phyloP scores from a whole-genome alignment of 305 asterid genomes.

The Solanum hybrid region DNA sequence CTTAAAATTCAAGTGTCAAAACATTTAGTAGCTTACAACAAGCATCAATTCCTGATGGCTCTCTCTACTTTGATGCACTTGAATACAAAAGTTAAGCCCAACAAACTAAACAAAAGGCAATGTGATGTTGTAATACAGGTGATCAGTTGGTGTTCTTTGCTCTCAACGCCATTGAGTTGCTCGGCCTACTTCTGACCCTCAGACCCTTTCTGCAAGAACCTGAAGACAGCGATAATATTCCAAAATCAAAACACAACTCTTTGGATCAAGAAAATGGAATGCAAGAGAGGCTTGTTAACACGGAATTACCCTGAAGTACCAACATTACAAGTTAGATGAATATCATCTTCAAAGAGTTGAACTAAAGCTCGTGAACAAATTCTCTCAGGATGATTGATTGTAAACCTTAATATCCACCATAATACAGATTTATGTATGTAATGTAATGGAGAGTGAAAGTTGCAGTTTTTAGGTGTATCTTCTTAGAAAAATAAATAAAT shows the following conservation, averaged over 20 bases:
- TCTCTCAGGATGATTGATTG: not conserved
- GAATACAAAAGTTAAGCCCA: not conserved
- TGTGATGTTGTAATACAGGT: conserved; percentile 25
- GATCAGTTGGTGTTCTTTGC: conserved; percentile 12
- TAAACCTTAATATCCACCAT: not conserved
- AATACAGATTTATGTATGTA: not conserved
- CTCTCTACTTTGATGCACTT: not conserved
- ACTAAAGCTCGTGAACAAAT: not conserved
- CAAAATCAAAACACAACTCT: not conserved
- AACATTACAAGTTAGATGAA: not conserved
- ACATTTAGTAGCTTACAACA: not conserved
- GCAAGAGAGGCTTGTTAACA: not conserved
- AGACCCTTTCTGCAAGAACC: conserved; percentile 7
- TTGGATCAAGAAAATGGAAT: not conserved
- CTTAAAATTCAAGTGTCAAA: not conserved
- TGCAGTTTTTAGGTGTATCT: not conserved
- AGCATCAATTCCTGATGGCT: not conserved
- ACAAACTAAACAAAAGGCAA: not conserved
- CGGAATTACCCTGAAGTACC: conserved; percentile 3
- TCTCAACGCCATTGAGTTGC: conserved; percentile 11
- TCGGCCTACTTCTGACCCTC: conserved; percentile 7
- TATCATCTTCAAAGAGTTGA: not conserved
- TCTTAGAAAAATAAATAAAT: not conserved
- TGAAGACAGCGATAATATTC: not conserved
- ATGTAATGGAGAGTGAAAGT: not conserved